A percentile compares a stretch with the other conserved stretches of the same genome.
Conservation (phyloP, 106 monocot species). For the Hemerocallis citrina region DNA sequence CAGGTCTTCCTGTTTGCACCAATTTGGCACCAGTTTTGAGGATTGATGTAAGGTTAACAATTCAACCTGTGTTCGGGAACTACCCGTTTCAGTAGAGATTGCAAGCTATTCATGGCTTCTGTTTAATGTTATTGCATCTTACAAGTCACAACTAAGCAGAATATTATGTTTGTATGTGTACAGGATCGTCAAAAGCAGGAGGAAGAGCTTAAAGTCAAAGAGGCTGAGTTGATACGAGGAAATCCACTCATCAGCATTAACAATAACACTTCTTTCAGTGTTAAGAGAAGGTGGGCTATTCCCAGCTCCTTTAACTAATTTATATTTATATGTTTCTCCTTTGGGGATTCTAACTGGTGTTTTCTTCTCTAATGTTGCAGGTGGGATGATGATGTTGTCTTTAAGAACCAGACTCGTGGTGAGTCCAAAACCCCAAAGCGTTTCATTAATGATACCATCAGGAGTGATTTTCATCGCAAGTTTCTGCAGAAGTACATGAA, state of each 20-base stretch:
- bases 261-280: slow-evolving; percentile 63
- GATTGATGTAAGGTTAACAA: too few relatives aligned
- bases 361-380: slow-evolving; percentile 19
- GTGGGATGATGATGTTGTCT: slow-evolving; percentile 98
- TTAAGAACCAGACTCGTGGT: slow-evolving; percentile 89
- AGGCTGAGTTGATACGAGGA: slow-evolving; percentile 84
- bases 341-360: neutral
- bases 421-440: slow-evolving; percentile 81
- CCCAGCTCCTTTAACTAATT: neutral
- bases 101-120: too few relatives aligned
- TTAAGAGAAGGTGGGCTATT: slow-evolving; percentile 62
- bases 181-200: slow-evolving; percentile 75
- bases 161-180: slow-evolving; percentile 1
- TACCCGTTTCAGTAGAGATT: too few relatives aligned
- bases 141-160: too few relatives aligned
- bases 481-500: slow-evolving; percentile 98
- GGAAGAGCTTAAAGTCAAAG: slow-evolving; percentile 84
- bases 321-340: neutral
- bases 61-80: too few relatives aligned
- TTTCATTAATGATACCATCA: slow-evolving; percentile 97
- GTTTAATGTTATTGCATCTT: too few relatives aligned
- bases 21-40: too few relatives aligned
- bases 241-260: slow-evolving; percentile 92
- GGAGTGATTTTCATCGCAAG: slow-evolving; percentile 89
- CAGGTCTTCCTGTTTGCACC: too few relatives aligned